phyloP scores from a whole-genome alignment of 2,329 filamentous ascomycete genomes.

The Fusarium drepaniforme region DNA sequence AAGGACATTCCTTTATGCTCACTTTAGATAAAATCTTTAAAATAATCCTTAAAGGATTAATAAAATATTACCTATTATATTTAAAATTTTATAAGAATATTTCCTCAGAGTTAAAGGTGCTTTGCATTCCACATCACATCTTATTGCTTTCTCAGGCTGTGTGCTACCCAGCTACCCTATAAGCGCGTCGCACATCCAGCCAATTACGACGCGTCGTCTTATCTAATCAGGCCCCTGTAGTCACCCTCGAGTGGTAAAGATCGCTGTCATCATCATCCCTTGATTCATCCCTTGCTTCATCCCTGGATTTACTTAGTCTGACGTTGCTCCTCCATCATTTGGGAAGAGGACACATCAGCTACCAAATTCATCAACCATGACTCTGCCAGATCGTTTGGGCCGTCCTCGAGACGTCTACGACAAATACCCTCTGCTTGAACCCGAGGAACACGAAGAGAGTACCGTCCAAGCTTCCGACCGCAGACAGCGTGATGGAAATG shows the following conservation, averaged over 20 bases:
- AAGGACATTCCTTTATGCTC: no score
- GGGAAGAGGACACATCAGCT: neutral
- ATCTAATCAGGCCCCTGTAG: neutral
- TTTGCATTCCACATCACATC: no score
- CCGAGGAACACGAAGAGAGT: conserved; percentile 13
- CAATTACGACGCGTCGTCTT: neutral
- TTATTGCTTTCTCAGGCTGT: no score
- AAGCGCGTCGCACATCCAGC: neutral
- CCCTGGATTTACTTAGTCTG: neutral
- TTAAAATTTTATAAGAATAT: no score
- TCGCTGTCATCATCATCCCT: neutral
- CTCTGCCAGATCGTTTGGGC: neutral
- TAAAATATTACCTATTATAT: no score
- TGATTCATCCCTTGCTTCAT: neutral
- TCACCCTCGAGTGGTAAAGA: neutral
- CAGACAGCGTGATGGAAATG: neutral
- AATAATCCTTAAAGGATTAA: no score
- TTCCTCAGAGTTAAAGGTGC: no score
- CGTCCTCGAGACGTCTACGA: neutral
- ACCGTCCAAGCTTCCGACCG: neutral
- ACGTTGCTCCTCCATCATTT: neutral
- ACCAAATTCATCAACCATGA: neutral
- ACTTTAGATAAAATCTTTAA: no score
- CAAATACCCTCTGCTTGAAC: conserved; percentile 15
- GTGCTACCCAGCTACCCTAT: neutral